These are phyloP conservation scores for Chytriomyces hyalinus DNA, from an alignment of 192 early-diverging fungal species.

Conservation along the genomic window DNA sequence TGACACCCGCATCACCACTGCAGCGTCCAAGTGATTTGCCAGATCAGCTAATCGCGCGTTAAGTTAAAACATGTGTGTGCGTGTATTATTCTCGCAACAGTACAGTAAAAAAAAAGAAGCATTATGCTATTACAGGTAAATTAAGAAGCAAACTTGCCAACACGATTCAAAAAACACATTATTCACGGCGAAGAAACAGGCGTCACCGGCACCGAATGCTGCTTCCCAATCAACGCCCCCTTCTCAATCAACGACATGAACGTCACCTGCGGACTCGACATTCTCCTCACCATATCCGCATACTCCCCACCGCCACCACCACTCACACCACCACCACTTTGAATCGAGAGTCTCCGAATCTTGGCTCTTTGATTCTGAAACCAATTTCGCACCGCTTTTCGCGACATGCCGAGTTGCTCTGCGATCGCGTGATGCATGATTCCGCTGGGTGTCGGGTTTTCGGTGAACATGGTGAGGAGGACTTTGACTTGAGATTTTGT, in stretches of 20 bases:
- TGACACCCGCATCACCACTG: too few species aligned
- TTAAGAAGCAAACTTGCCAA: neutral
- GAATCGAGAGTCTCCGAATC: neutral
- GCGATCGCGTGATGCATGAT: conserved; percentile 9
- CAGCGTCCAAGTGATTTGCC: too few species aligned
- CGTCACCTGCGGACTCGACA: neutral
- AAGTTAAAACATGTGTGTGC: neutral
- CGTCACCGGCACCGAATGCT: neutral
- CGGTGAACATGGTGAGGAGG: neutral
- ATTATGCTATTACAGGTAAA: neutral
- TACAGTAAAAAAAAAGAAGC: neutral
- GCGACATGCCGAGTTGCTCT: conserved; percentile 4
- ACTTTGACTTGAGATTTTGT: neutral
- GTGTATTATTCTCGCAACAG: neutral
- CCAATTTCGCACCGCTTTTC: conserved; percentile 17
- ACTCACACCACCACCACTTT: neutral
- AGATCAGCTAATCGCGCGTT: too few species aligned
- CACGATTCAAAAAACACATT: too few species aligned
- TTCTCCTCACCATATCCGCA: neutral
- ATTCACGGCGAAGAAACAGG: neutral
- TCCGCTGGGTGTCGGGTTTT: neutral
- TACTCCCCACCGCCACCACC: neutral
- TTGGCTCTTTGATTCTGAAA: neutral
- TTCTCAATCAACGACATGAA: conserved; percentile 2
- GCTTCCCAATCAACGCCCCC: neutral